Conservation (phyloP, 495 filamentous ascomycete species). For the Chaetomium cochliodes region DNA sequence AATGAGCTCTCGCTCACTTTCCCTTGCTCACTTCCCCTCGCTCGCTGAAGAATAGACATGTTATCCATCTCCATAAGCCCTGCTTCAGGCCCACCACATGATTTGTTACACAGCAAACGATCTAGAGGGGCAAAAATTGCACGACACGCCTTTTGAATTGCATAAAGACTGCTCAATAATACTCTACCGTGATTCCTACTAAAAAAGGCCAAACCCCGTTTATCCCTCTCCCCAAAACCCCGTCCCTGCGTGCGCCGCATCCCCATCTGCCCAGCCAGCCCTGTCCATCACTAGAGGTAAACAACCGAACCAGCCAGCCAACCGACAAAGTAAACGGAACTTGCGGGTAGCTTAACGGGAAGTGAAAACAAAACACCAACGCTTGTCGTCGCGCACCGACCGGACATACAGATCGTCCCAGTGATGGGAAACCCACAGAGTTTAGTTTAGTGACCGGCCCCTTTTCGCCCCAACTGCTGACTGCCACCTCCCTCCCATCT, state of each 20-base stretch:
- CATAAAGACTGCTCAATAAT: constrained; percentile 13
- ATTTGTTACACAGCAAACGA: neutral
- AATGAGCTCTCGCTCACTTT: neutral
- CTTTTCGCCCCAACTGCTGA: neutral
- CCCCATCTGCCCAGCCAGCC: neutral
- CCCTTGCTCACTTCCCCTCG: neutral
- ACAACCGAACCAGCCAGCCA: neutral
- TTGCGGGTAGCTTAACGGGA: neutral
- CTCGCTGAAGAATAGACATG: neutral
- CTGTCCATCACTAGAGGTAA: neutral
- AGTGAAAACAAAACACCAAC: constrained; percentile 2
- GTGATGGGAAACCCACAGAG: neutral
- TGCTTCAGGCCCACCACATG: neutral
- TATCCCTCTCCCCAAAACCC: neutral
- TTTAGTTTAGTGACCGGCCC: neutral
- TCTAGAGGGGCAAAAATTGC: neutral
- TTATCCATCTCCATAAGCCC: neutral
- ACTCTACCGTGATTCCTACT: constrained; percentile 15
- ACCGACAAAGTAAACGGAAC: neutral
- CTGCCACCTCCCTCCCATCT: neutral
- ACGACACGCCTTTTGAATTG: neutral
- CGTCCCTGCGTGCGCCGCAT: neutral
- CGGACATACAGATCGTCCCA: neutral
- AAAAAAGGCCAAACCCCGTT: neutral
- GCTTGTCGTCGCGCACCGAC: neutral